These are phyloP conservation scores for Fusarium anguioides DNA, from an alignment of 2,329 filamentous ascomycete genomes.

Conservation along the genomic window DNA sequence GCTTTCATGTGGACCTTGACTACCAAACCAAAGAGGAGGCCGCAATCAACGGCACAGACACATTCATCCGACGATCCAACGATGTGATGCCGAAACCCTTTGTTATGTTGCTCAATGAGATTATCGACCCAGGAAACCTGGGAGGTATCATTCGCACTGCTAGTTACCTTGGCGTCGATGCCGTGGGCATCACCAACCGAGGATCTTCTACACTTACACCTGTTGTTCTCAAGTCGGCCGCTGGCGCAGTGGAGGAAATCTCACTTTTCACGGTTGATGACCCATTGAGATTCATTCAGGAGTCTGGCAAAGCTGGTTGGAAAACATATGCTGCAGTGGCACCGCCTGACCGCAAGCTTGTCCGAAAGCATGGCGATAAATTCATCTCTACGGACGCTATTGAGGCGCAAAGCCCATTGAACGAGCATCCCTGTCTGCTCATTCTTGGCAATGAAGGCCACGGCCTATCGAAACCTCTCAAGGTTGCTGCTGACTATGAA, in stretches of 20 bases:
- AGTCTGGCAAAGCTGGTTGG: constrained; percentile 80
- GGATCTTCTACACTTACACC: constrained; percentile 80
- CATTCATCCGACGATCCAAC: constrained; percentile 56
- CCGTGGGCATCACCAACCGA: constrained; percentile 79
- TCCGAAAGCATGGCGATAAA: constrained; percentile 52
- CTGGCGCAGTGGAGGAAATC: constrained; percentile 86
- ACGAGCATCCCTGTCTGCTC: constrained; percentile 75
- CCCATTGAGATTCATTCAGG: constrained; percentile 74
- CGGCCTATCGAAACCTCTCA: constrained; percentile 74
- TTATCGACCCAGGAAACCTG: constrained; percentile 89
- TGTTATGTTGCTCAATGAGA: constrained; percentile 78
- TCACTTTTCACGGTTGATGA: constrained; percentile 76
- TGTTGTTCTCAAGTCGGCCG: constrained; percentile 85
- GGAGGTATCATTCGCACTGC: constrained; percentile 90
- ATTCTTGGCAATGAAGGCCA: constrained; percentile 86
- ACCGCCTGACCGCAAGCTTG: constrained; percentile 52
- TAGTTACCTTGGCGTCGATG: constrained; percentile 89
- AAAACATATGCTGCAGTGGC: constrained; percentile 80
- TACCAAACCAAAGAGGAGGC: constrained; percentile 80
- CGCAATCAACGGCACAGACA: constrained; percentile 74
- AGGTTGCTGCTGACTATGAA: constrained; percentile 72
- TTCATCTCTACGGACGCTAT: constrained; percentile 63
- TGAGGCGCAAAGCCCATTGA: constrained; percentile 63
- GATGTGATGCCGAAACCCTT: constrained; percentile 67
- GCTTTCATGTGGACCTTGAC: constrained; percentile 70